phyloP scores from a whole-genome alignment of 208 protist genomes.

The Endotrypanum monterogeii region DNA sequence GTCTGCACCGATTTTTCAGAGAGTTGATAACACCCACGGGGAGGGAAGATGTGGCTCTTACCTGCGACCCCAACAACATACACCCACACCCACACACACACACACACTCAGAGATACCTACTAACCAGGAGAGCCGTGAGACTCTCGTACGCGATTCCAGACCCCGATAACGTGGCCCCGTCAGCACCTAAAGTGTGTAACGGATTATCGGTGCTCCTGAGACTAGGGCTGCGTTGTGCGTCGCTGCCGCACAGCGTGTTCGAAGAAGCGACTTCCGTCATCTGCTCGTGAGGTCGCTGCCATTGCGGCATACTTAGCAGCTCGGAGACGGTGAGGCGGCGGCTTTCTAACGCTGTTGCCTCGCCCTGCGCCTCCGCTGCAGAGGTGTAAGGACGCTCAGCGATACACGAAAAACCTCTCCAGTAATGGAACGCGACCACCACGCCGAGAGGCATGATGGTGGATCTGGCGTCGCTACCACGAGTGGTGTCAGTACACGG shows the following conservation, averaged over 20 bases:
- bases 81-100: not conserved
- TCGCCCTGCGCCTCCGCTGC: slow-evolving; percentile 8
- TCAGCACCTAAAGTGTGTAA: not conserved
- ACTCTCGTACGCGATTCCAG: slow-evolving; percentile 17
- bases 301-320: not conserved
- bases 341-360: not conserved
- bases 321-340: not conserved
- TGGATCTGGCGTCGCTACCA: not conserved
- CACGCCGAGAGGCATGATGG: slow-evolving; percentile 6
- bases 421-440: slow-evolving; percentile 27
- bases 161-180: not conserved
- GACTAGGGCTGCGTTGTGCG: not conserved
- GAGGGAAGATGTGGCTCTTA: too few species aligned
- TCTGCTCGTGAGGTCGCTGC: not conserved
- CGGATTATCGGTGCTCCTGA: not conserved
- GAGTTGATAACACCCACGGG: not conserved
- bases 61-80: not conserved
- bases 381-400: slow-evolving; percentile 11
- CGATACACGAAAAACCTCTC: slow-evolving; percentile 5
- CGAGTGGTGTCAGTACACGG: not conserved
- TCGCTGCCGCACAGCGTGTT: not conserved
- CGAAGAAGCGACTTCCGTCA: not conserved
- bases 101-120: slow-evolving; percentile 13
- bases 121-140: slow-evolving; percentile 31
- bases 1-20: not conserved